phyloP scores from a whole-genome alignment of 768 basidiomycete species.

The Pleurotus djamor region DNA sequence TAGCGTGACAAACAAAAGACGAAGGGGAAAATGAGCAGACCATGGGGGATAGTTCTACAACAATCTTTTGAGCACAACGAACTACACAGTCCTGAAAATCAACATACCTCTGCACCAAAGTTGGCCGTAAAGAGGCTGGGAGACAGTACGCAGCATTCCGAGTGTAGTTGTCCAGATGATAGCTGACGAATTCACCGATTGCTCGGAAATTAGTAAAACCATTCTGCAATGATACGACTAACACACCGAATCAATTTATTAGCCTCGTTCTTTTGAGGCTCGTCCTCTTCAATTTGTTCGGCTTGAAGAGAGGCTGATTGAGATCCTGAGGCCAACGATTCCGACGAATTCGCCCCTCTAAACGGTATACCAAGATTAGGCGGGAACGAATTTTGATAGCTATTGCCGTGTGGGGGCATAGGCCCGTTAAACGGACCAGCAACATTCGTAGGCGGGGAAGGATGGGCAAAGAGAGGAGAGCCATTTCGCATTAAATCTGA shows the following conservation, averaged over 20 bases:
- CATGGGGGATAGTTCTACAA: conserved; percentile 78
- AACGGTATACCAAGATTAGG: conserved; percentile 56
- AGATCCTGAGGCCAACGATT: conserved; percentile 32
- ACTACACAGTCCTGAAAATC: conserved; percentile 2
- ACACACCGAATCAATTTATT: conserved; percentile 79
- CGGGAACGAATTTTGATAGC: conserved; percentile 49
- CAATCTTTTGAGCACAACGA: conserved; percentile 8
- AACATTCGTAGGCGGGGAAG: conserved; percentile 32
- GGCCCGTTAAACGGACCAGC: conserved; percentile 36
- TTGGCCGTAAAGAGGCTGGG: conserved; percentile 84
- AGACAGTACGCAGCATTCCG: conserved; percentile 85
- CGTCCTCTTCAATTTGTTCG: conserved; percentile 59
- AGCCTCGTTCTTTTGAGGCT: conserved; percentile 76
- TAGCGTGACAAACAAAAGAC: background rate
- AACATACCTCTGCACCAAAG: conserved; percentile 75
- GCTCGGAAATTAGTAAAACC: background rate
- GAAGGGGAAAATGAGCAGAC: conserved; percentile 29
- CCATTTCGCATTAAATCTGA: conserved; percentile 57
- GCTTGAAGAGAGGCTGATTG: conserved; percentile 19
- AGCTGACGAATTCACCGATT: conserved; percentile 39
- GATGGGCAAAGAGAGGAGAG: conserved; percentile 63
- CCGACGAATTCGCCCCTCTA: conserved; percentile 14
- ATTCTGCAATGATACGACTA: background rate
- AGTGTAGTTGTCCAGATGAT: conserved; percentile 90
- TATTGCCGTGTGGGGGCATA: conserved; percentile 32